A percentile compares a stretch with the other conserved stretches of the same genome.
Evolutionary conservation across 768 basidiomycete genomes (phyloP).

Genomic region (Lactarius indigo): DNA sequence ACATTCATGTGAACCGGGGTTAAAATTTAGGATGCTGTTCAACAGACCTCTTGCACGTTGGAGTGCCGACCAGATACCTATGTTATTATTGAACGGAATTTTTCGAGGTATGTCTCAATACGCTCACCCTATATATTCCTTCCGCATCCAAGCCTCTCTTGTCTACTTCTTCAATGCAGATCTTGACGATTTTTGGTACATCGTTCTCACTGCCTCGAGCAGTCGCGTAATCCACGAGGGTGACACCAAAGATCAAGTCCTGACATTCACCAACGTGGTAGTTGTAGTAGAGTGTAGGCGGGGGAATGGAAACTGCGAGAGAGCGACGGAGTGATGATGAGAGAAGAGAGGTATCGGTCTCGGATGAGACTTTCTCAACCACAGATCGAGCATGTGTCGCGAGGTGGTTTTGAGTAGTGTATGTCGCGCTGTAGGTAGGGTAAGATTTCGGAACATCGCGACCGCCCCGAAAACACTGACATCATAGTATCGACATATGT

Average conservation of each 20-base stretch:
- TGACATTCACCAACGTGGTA: slow-evolving; percentile 79
- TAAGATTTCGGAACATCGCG: background rate
- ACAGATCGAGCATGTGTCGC: slow-evolving; percentile 58
- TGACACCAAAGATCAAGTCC: slow-evolving; percentile 88
- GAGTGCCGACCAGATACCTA: slow-evolving; percentile 86
- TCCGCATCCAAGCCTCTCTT: slow-evolving; percentile 71
- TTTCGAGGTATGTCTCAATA: background rate
- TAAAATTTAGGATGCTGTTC: background rate
- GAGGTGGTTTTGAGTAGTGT: slow-evolving; percentile 69
- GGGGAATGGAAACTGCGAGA: slow-evolving; percentile 62
- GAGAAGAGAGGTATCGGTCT: slow-evolving; percentile 62
- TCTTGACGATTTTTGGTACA: slow-evolving; percentile 73
- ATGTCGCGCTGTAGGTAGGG: slow-evolving; percentile 60
- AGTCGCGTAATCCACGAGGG: slow-evolving; percentile 84
- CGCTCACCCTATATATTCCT: slow-evolving; percentile 72
- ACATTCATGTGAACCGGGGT: slow-evolving; percentile 10
- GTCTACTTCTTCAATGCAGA: slow-evolving; percentile 83
- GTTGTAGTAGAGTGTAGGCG: slow-evolving; percentile 71
- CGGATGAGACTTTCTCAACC: slow-evolving; percentile 65
- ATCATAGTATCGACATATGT: slow-evolving; percentile 79
- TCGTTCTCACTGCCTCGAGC: slow-evolving; percentile 69
- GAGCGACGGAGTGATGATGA: slow-evolving; percentile 56
- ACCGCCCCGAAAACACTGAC: slow-evolving; percentile 38
- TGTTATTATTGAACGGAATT: slow-evolving; percentile 12
- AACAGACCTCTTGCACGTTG: slow-evolving; percentile 69